Evolutionary conservation across 2,329 filamentous ascomycete genomes (phyloP).

Genomic region (Cytospora piceicola): DNA sequence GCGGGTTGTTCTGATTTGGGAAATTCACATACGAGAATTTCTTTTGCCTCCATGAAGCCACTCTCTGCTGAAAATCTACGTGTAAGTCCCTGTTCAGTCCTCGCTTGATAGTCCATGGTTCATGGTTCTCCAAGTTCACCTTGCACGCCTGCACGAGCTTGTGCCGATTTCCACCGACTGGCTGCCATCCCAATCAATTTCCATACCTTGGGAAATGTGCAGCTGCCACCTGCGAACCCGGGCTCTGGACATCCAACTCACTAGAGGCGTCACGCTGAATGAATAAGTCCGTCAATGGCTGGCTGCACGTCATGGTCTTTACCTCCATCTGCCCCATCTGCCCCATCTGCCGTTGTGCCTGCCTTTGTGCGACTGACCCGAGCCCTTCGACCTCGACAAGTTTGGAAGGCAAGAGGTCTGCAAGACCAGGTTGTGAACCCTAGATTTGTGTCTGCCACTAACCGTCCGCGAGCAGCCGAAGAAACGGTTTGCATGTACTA

Average conservation of each 20-base stretch:
- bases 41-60: not conserved
- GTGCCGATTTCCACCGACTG: not conserved
- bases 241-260: not conserved
- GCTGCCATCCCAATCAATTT: not conserved
- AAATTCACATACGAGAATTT: too few species aligned
- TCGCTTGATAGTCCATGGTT: not conserved
- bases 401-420: slow-evolving; percentile 16
- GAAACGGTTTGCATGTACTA: slow-evolving; percentile 26
- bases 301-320: not conserved
- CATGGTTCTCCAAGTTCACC: not conserved
- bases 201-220: too few species aligned
- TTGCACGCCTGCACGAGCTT: not conserved
- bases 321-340: too few species aligned
- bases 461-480: slow-evolving; percentile 19
- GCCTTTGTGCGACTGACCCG: slow-evolving; percentile 21
- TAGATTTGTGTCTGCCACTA: slow-evolving; percentile 25
- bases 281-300: not conserved
- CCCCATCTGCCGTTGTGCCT: slow-evolving; percentile 25
- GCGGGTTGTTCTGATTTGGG: not conserved
- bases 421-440: slow-evolving; percentile 21
- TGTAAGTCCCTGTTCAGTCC: not conserved
- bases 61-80: not conserved
- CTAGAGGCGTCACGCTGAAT: not conserved
- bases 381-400: slow-evolving; percentile 15
- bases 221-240: not conserved